phyloP scores from a whole-genome alignment of 768 basidiomycete species.

The Crucibulum laeve region DNA sequence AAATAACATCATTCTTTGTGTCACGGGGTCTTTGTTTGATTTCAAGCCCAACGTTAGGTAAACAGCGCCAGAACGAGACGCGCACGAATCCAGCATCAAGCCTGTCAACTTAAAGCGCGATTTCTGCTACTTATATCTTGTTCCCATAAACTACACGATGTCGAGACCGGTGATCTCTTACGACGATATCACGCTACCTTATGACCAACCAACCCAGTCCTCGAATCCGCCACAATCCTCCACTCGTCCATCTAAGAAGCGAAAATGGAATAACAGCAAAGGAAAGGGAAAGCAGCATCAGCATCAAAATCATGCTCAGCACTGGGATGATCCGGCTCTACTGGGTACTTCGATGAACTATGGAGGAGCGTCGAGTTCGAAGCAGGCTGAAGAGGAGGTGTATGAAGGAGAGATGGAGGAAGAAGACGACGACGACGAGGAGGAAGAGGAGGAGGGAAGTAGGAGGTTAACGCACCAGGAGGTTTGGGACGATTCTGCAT shows the following conservation, averaged over 20 bases:
- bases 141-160: conserved; percentile 12
- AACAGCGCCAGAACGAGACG: not conserved
- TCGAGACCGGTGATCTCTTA: conserved; percentile 51
- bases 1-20: too few species aligned
- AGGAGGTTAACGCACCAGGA: conserved; percentile 67
- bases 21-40: not conserved
- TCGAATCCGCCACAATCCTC: conserved; percentile 6
- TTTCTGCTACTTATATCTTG: not conserved
- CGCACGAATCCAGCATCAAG: not conserved
- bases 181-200: conserved; percentile 55
- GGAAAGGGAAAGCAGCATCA: conserved; percentile 16
- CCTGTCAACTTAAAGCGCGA: not conserved
- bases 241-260: conserved; percentile 49
- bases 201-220: conserved; percentile 15
- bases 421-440: conserved; percentile 29
- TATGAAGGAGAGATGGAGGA: conserved; percentile 14
- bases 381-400: conserved; percentile 12
- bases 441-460: conserved; percentile 54
- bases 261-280: conserved; percentile 39
- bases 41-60: not conserved
- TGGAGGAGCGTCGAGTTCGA: conserved; percentile 1
- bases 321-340: conserved; percentile 39
- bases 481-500: conserved; percentile 83
- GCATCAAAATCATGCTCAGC: conserved; percentile 18
- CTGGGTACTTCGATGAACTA: conserved; percentile 3